Base-by-base conservation (phyloP, 768 basidiomycete species). In the Russula sp. region DNA sequence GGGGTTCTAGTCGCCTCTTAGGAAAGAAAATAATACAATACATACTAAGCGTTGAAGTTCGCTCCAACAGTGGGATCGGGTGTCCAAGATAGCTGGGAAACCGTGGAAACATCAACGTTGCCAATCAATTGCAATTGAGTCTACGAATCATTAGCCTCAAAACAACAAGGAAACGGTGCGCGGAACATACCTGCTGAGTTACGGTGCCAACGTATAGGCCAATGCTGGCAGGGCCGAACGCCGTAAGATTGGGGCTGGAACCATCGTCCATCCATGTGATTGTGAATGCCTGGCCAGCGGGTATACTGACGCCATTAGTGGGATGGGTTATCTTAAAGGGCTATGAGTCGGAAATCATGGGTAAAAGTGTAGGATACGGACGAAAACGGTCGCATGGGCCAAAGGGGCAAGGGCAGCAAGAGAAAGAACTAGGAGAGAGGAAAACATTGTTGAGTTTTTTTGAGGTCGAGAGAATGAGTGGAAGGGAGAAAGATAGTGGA, bases 171-270 rank as follows among this genome's bases (percentile, higher is more conserved):
- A n/a, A 54, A 20, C 8, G 11, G 9, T 22, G 0, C 34, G 26
- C 28, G 30, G n/a, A 16, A 22, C 66, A 44, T 28, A 88, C 89
- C 83, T 91, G 89, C 68, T 83, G 77, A 13, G 71, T 73, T 34
- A 79, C 75, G 71, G 83, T 89, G 49, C 90, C 90, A 58, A 75
- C 80, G 67, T 84, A 90, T 74, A 92, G 80, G 40, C 79, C 81
- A 46, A 90, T 75, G 50, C 73, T 76, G 11, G 80, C 73, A 34
- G 70, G 67, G 6, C 89, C 87, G 42, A 86, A 87, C 5, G 77
- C 61, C 14, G 73, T 59, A 52, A 90, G 79, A 26, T 75, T 55
- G 5, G 90, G 88, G n/a, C n/a, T n/a, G n/a, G n/a, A n/a, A n/a
- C n/a, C n/a, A 61, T 81, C 77, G 51, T 91, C 89, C 65, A 80